phyloP scores from a whole-genome alignment of 2,329 filamentous ascomycete species.

The Pseudogymnoascus sp. region DNA sequence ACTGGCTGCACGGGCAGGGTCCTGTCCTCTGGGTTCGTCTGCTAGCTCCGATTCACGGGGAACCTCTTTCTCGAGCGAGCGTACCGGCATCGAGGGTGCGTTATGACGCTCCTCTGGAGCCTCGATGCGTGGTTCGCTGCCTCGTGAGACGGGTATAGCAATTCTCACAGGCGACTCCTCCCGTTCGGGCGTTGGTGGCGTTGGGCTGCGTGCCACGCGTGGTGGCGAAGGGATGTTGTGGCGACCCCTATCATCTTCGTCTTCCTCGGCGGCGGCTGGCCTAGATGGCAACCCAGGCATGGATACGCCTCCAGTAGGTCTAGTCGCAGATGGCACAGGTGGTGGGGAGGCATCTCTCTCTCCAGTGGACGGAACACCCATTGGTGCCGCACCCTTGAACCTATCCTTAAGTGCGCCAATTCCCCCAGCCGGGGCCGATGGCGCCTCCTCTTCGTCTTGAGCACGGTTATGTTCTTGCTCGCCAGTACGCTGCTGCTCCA shows the following conservation, averaged over 20 bases:
- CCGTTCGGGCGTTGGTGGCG: slow-evolving; percentile 39
- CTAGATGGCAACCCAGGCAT: slow-evolving; percentile 67
- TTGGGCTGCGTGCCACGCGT: slow-evolving; percentile 28
- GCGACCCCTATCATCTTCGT: slow-evolving; percentile 43
- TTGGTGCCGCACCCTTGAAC: slow-evolving; percentile 69
- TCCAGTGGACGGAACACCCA: slow-evolving; percentile 42
- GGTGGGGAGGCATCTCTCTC: slow-evolving; percentile 30
- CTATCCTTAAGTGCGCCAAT: slow-evolving; percentile 71
- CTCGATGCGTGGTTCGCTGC: slow-evolving; percentile 43
- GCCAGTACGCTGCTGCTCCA: slow-evolving; percentile 56
- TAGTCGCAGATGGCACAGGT: slow-evolving; percentile 34
- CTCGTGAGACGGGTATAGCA: slow-evolving; percentile 73
- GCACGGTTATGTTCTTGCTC: slow-evolving; percentile 39
- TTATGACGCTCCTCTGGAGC: slow-evolving; percentile 40
- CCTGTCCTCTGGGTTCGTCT: slow-evolving; percentile 51
- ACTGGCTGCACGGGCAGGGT: slow-evolving; percentile 50
- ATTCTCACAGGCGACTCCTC: slow-evolving; percentile 72
- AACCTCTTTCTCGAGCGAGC: slow-evolving; percentile 52
- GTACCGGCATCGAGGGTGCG: slow-evolving; percentile 53
- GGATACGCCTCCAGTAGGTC: slow-evolving; percentile 66
- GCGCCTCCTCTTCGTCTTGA: slow-evolving; percentile 40
- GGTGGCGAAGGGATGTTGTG: slow-evolving; percentile 34
- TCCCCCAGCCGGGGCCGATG: slow-evolving; percentile 51
- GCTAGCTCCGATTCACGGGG: slow-evolving; percentile 56
- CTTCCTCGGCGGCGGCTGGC: slow-evolving; percentile 39